Conservation (phyloP, 805 yeast species). For the Kuraishia borneana region DNA sequence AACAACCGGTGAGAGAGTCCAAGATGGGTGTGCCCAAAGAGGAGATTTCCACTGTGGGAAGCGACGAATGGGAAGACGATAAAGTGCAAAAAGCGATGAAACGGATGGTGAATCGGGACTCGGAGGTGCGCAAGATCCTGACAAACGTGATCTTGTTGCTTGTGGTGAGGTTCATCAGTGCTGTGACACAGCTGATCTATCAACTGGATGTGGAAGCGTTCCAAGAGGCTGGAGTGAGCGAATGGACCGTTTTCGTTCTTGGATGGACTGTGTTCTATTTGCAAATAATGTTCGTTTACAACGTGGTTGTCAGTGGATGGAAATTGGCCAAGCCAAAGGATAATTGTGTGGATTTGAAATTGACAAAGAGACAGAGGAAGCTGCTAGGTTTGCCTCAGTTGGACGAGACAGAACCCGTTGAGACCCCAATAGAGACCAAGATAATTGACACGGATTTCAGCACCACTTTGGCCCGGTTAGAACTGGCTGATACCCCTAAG, state of each 20-base stretch:
- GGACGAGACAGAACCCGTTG: too few species aligned
- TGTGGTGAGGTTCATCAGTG: slow-evolving; percentile 16
- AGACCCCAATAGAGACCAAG: background rate
- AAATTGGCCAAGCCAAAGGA: slow-evolving; percentile 29
- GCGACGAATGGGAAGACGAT: slow-evolving; percentile 27
- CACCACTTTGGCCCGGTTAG: too few species aligned
- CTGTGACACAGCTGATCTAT: slow-evolving; percentile 10
- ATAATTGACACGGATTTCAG: background rate
- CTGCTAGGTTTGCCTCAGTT: slow-evolving; percentile 28
- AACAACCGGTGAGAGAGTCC: too few species aligned
- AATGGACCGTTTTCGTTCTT: background rate
- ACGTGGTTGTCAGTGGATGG: slow-evolving; percentile 17
- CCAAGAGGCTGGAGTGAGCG: background rate
- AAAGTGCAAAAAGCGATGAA: slow-evolving; percentile 30
- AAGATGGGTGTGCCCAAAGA: too few species aligned
- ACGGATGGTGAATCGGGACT: slow-evolving; percentile 31
- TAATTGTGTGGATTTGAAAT: slow-evolving; percentile 39
- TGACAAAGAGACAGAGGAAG: slow-evolving; percentile 31
- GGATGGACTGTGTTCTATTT: slow-evolving; percentile 7
- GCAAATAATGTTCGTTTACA: slow-evolving; percentile 12
- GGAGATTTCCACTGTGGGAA: background rate
- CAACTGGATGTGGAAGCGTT: background rate
- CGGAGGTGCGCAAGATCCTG: slow-evolving; percentile 21
- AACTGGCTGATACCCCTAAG: too few species aligned
- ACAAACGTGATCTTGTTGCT: slow-evolving; percentile 17